Evolutionary conservation across 208 protist genomes (phyloP).

Genomic region (Acanthamoeba royreba): DNA sequence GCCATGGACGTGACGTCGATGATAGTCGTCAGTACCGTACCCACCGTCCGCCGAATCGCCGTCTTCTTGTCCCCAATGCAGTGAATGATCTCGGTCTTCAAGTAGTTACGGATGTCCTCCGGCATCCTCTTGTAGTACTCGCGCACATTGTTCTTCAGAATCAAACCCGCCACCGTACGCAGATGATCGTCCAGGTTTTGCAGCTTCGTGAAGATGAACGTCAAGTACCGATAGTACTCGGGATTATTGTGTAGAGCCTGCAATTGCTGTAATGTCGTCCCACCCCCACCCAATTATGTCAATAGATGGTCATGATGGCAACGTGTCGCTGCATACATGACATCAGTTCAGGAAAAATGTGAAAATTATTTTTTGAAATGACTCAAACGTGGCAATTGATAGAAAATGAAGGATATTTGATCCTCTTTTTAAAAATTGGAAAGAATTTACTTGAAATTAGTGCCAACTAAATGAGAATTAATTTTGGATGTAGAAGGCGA

Average conservation of each 20-base stretch:
- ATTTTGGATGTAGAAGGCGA: neutral
- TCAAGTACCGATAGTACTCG: slow-evolving; percentile 70
- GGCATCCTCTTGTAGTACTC: slow-evolving; percentile 46
- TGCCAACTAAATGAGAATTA: neutral
- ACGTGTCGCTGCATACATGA: neutral
- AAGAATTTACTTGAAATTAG: neutral
- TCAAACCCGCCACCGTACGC: slow-evolving; percentile 60
- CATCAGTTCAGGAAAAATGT: neutral
- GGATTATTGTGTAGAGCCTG: slow-evolving; percentile 59
- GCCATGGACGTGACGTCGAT: slow-evolving; percentile 26
- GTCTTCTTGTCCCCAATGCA: slow-evolving; percentile 4
- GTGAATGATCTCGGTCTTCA: slow-evolving; percentile 63
- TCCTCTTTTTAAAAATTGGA: too few species aligned
- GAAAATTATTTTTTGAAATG: neutral
- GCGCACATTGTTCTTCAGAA: slow-evolving; percentile 67
- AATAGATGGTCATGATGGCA: neutral
- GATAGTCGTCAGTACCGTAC: slow-evolving; percentile 45
- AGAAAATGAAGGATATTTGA: neutral
- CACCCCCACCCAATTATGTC: neutral
- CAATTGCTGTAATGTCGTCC: slow-evolving; percentile 47
- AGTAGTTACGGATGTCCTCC: slow-evolving; percentile 62
- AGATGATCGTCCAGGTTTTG: slow-evolving; percentile 24
- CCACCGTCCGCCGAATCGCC: slow-evolving; percentile 43
- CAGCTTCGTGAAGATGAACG: slow-evolving; percentile 50
- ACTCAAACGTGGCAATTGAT: neutral